Conservation (phyloP, 345 rosid genomes). For the Eucalyptus sp. region DNA sequence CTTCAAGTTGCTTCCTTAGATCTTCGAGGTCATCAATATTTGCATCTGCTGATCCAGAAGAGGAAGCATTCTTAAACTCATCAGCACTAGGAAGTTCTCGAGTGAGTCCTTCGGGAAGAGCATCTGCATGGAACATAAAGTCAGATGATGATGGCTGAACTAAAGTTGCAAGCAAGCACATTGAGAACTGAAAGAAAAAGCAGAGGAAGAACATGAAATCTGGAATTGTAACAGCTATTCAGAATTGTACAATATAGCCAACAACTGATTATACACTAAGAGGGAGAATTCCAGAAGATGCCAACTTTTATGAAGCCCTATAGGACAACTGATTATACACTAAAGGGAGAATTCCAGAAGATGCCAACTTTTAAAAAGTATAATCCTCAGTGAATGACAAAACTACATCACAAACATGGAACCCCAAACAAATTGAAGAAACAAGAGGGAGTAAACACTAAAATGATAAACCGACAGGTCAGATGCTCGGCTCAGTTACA, state of each 20-base stretch:
- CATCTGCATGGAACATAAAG: constrained; percentile 16
- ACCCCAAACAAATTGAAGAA: background rate
- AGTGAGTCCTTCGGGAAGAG: constrained; percentile 81
- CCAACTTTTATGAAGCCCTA: background rate
- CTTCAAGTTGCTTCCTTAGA: constrained; percentile 75
- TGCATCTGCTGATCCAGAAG: constrained; percentile 25
- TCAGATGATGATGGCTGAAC: background rate
- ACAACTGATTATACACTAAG: background rate
- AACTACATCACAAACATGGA: background rate
- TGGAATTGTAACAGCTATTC: background rate
- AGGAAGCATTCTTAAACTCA: constrained; percentile 25
- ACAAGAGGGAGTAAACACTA: background rate
- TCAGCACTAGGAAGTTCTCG: constrained; percentile 84
- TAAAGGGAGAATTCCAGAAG: background rate
- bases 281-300: background rate
- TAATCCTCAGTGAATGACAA: background rate
- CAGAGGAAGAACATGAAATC: background rate
- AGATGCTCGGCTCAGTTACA: background rate
- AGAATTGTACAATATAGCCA: background rate
- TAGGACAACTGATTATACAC: background rate
- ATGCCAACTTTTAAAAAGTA: background rate
- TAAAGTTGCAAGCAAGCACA: background rate
- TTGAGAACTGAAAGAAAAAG: background rate
- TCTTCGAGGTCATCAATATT: constrained; percentile 64
- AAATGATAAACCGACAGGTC: background rate